Evolutionary conservation across 441 rosid genomes (phyloP).

Genomic region (Aleurites moluccanus): DNA sequence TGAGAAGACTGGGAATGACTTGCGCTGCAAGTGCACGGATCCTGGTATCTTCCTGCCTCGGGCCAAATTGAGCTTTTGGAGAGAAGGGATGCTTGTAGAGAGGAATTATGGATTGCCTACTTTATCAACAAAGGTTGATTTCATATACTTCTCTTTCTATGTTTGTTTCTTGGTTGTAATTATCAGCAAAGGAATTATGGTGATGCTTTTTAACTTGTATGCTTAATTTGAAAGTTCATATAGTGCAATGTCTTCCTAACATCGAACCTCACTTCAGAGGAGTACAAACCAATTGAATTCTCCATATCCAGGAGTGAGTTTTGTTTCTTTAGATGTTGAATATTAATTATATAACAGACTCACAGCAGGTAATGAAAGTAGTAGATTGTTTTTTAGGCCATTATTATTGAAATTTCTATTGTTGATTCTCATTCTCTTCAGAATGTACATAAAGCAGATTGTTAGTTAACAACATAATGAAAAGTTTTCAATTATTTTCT

Average conservation of each 20-base stretch:
- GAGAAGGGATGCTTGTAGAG: constrained; percentile 55
- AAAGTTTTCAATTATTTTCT: background rate
- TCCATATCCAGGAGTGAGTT: background rate
- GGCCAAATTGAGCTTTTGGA: constrained; percentile 71
- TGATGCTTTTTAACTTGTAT: background rate
- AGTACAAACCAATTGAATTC: background rate
- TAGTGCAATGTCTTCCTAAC: too few species aligned
- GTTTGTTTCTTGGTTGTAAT: background rate
- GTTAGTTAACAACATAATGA: background rate
- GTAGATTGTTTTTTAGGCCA: background rate
- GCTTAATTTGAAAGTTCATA: background rate
- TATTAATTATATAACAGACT: background rate
- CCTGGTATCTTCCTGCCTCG: constrained; percentile 65
- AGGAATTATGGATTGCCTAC: constrained; percentile 51
- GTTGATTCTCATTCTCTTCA: background rate
- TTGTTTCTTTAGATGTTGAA: background rate
- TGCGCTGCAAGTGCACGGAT: constrained; percentile 59
- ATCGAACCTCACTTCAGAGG: background rate
- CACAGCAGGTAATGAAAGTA: background rate
- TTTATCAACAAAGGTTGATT: constrained; percentile 50
- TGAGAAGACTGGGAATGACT: constrained; percentile 54
- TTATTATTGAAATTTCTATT: background rate
- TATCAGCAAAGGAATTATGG: background rate
- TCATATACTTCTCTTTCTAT: constrained; percentile 4
- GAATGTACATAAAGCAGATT: background rate